Conservation (phyloP, 2,329 filamentous ascomycete species). For the Calonectria crousiana region DNA sequence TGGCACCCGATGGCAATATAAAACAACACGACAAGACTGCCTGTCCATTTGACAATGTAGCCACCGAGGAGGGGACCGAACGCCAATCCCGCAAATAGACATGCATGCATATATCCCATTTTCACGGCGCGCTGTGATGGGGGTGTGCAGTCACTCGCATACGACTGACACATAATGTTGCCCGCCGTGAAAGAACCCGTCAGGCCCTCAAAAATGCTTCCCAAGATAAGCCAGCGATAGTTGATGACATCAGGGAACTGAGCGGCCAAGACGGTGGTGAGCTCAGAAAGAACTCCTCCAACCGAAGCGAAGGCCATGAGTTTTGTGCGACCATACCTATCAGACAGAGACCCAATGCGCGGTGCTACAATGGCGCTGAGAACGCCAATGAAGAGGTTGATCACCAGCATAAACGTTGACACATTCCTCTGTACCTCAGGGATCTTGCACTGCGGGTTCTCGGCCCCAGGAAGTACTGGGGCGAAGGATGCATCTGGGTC, state of each 20-base stretch:
- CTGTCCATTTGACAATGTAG: slow-evolving; percentile 81
- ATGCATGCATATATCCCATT: slow-evolving; percentile 92
- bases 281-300: slow-evolving; percentile 81
- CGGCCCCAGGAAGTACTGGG: slow-evolving; percentile 74
- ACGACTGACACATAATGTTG: slow-evolving; percentile 82
- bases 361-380: slow-evolving; percentile 86
- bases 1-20: slow-evolving; percentile 84
- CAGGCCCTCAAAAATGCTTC: slow-evolving; percentile 83
- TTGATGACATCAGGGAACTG: slow-evolving; percentile 78
- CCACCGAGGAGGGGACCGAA: slow-evolving; percentile 86
- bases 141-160: slow-evolving; percentile 88
- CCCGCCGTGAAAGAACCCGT: slow-evolving; percentile 90
- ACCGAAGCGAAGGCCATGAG: slow-evolving; percentile 79
- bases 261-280: slow-evolving; percentile 82
- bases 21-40: slow-evolving; percentile 83
- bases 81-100: slow-evolving; percentile 89
- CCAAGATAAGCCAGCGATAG: slow-evolving; percentile 84
- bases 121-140: slow-evolving; percentile 83
- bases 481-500: slow-evolving; percentile 71
- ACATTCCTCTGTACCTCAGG: slow-evolving; percentile 83
- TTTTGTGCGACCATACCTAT: slow-evolving; percentile 83
- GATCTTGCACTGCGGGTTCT: slow-evolving; percentile 84
- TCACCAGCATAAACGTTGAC: slow-evolving; percentile 81
- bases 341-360: slow-evolving; percentile 85
- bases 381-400: slow-evolving; percentile 79